Percentiles rank a stretch among this genome's conserved stretches.
These are phyloP conservation scores for Aspergillus funiculosus DNA, from an alignment of 495 filamentous ascomycete species.

Conservation along the genomic window DNA sequence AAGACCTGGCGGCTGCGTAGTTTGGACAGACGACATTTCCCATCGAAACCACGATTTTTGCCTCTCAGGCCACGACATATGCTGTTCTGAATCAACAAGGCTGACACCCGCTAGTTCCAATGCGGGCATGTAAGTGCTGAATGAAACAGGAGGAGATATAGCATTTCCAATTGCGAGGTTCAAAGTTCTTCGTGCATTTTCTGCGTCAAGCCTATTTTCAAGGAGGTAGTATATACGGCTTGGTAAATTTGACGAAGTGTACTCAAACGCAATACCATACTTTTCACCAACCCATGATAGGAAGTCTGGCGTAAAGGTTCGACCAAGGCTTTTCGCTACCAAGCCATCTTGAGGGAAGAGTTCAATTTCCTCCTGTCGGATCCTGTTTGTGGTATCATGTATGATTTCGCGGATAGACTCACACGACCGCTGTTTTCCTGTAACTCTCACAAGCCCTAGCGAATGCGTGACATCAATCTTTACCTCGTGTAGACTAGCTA, in stretches of 20 bases:
- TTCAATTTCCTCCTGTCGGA: conserved; percentile 27
- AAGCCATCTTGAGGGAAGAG: conserved; percentile 15
- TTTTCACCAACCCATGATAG: conserved; percentile 32
- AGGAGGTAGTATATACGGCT: conserved; percentile 30
- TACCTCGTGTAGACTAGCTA: conserved; percentile 36
- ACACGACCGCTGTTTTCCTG: conserved; percentile 32
- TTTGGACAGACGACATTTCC: conserved; percentile 27
- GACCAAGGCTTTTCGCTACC: conserved; percentile 8
- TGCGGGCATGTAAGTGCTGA: conserved; percentile 35
- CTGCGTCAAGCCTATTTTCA: conserved; percentile 30
- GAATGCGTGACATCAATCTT: conserved; percentile 38
- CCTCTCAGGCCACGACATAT: conserved; percentile 30
- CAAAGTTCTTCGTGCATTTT: conserved; percentile 33
- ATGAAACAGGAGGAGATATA: conserved; percentile 20
- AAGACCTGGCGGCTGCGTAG: conserved; percentile 4
- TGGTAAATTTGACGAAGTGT: conserved; percentile 11
- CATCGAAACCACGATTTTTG: conserved; percentile 39
- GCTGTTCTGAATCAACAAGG: conserved; percentile 17
- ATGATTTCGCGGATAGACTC: conserved; percentile 39
- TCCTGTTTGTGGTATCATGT: conserved; percentile 30
- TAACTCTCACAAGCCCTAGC: conserved; percentile 36
- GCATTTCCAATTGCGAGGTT: conserved; percentile 28
- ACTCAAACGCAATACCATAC: conserved; percentile 27
- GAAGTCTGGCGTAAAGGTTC: conserved; percentile 22
- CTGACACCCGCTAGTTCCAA: conserved; percentile 23